Conservation (phyloP, 1,284 basidiomycete genomes). For the Coniophora puteana region DNA sequence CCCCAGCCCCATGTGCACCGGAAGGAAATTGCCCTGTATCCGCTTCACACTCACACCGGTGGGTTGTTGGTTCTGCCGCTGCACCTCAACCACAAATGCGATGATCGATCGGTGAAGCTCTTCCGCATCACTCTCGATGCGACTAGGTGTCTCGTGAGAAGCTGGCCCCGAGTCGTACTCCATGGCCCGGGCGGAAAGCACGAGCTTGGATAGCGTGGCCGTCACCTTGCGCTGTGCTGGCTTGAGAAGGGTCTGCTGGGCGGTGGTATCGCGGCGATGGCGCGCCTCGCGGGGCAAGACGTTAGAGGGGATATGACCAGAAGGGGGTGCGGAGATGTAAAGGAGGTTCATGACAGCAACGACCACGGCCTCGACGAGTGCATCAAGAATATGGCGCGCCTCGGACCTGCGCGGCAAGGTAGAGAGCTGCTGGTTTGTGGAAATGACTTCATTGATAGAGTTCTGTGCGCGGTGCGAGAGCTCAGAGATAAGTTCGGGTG, state of each 20-base stretch:
- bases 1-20: conserved; percentile 65
- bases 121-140: conserved; percentile 73
- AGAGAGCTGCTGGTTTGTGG: conserved; percentile 48
- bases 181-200: conserved; percentile 73
- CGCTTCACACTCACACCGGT: conserved; percentile 43
- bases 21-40: conserved; percentile 59
- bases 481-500: conserved; percentile 55
- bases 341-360: conserved; percentile 68
- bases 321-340: conserved; percentile 64
- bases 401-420: conserved; percentile 43
- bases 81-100: conserved; percentile 70
- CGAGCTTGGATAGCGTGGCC: conserved; percentile 72
- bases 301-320: conserved; percentile 56
- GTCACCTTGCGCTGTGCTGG: conserved; percentile 75
- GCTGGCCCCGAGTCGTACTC: conserved; percentile 69
- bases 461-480: conserved; percentile 54
- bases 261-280: conserved; percentile 37
- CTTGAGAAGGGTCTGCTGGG: conserved; percentile 59
- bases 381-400: conserved; percentile 56
- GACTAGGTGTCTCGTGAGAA: conserved; percentile 59
- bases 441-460: conserved; percentile 60
- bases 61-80: conserved; percentile 41
- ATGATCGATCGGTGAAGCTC: conserved; percentile 75
- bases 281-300: conserved; percentile 50
- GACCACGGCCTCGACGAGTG: conserved; percentile 63